A percentile compares a stretch with the other conserved stretches of the same genome.
Conservation (phyloP, 306 rosid genomes). For the Arachis hypogaea region DNA sequence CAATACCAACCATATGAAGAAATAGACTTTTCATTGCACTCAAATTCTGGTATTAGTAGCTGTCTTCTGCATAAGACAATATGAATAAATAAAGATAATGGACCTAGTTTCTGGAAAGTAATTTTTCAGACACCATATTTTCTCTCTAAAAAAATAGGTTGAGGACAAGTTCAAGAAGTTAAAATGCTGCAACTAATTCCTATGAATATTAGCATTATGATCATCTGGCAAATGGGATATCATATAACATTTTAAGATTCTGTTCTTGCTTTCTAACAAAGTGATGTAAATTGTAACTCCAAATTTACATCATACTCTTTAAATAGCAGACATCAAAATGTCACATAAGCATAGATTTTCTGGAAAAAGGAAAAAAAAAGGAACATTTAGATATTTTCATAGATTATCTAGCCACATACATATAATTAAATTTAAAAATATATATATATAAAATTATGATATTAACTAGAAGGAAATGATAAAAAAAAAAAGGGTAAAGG, state of each 20-base stretch:
- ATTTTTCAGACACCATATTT: slow-evolving; percentile 9
- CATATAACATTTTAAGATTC: slow-evolving; percentile 6
- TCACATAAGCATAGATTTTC: slow-evolving; percentile 18
- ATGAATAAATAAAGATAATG: background rate
- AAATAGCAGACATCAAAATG: slow-evolving; percentile 4
- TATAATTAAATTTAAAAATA: slow-evolving; percentile 2
- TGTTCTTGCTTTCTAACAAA: slow-evolving; percentile 26
- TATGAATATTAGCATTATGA: too few species aligned
- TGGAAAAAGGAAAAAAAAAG: background rate
- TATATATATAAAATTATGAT: slow-evolving; percentile 32
- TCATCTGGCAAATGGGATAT: background rate
- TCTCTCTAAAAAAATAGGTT: slow-evolving; percentile 1
- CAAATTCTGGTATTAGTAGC: slow-evolving; percentile 29
- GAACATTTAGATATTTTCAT: slow-evolving; percentile 35
- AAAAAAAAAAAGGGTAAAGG: background rate
- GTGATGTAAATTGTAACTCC: slow-evolving; percentile 2
- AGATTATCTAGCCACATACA: slow-evolving; percentile 28
- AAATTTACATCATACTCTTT: background rate
- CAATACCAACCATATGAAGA: background rate
- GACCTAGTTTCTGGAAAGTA: slow-evolving; percentile 14
- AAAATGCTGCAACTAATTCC: background rate
- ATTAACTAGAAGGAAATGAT: slow-evolving; percentile 34
- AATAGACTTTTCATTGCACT: slow-evolving; percentile 13
- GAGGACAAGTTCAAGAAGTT: slow-evolving; percentile 26
- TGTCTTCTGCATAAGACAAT: slow-evolving; percentile 6